phyloP scores from a whole-genome alignment of 2,329 filamentous ascomycete genomes.

The Trichophyton rubrum region DNA sequence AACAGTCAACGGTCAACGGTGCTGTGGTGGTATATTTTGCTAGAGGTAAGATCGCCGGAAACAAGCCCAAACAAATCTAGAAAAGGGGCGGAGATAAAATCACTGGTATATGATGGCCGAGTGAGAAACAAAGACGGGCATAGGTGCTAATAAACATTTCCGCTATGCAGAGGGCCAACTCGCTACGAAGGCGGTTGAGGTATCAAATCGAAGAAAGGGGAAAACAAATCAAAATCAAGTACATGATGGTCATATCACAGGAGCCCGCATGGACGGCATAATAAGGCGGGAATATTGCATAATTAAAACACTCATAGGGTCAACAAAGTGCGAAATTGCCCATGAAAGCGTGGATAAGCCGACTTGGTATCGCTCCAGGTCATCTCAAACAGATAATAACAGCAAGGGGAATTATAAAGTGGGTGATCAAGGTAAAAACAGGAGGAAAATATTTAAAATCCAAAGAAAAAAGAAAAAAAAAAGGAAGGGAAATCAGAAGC shows the following conservation, averaged over 20 bases:
- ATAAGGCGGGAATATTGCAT: background rate
- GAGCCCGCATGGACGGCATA: background rate
- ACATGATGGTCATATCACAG: background rate
- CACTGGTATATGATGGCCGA: background rate
- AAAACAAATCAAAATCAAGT: background rate
- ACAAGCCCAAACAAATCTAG: background rate
- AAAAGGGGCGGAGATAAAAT: background rate
- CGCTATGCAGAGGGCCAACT: constrained; percentile 1
- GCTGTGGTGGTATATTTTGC: background rate
- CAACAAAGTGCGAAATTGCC: background rate
- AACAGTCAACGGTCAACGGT: background rate
- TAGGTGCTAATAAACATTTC: constrained; percentile 2
- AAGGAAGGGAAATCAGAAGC: background rate
- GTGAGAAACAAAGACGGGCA: background rate
- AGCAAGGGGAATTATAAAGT: background rate
- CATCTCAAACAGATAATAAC: constrained; percentile 1
- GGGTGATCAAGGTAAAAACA: background rate
- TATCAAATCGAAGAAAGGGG: background rate
- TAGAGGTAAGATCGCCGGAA: background rate
- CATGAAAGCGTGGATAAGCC: background rate
- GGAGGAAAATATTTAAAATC: background rate
- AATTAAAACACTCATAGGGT: background rate
- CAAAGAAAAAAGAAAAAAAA: background rate
- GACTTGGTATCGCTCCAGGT: background rate
- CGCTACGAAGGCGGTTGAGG: background rate